Base-by-base conservation (phyloP, 495 filamentous ascomycete genomes). In the Penicillium salamii region DNA sequence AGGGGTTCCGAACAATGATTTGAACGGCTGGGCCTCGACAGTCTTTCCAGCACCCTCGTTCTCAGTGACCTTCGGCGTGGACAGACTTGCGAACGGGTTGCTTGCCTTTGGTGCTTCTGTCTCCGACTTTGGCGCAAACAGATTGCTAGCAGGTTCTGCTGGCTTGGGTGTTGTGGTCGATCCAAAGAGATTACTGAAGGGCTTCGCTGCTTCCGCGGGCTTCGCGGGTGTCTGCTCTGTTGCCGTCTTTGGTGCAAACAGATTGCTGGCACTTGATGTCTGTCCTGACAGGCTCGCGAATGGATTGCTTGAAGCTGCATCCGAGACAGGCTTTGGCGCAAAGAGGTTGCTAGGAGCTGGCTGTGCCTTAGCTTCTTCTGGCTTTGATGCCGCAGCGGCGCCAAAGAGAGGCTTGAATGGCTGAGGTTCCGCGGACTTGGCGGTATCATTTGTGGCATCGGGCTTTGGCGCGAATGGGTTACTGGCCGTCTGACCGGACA, bases 341-440 rank as follows among this genome's bases (percentile, higher is more conserved):
- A 59, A 59, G 3, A 50, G 24, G 31, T 40, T 53, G 7, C 35
- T 46, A 2, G 41, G 11, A 13, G 43, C 3, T 33, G 49, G 33
- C 19, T 28, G 17, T 13, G 13, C 15, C 17, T 46, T 45, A 15
- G 43, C 21, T 14, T 6, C 32, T 14, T 42, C 43, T 11, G 53
- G 38, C 9, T 55, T 51, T 13, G 49, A 15, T 9, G 37, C 15
- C 1, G 37, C 32, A 28, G 53, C 17, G 12, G 32, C 20, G n/a
- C 54, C 54, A 26, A 57, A 57, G 14, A 53, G 40, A 36, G 33
- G 14, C 11, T 47, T 52, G 28, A 49, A 57, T 11, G 49, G 50
- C 28, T 38, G 32, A 4, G 37, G 1, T 12, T 57, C 54, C 4
- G 44, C 43, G 26, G 49, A 26, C 39, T 48, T 57, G 11, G 15